Evolutionary conservation across 148 eudicot species (phyloP), one percentile per base, ranked within the genome.

Genomic region (Cornus controversa): DNA sequence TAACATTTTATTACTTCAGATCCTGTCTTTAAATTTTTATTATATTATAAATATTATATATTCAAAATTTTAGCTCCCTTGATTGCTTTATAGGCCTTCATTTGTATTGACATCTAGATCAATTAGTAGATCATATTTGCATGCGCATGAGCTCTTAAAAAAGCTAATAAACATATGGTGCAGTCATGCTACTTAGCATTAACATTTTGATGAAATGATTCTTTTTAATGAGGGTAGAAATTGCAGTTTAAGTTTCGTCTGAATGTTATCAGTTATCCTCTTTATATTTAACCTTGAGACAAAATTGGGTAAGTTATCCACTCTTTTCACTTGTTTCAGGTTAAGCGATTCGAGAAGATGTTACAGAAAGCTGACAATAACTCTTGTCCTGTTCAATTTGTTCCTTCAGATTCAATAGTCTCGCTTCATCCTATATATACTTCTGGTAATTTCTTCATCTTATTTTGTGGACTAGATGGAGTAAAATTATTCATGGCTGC

Each of bases 361-460:
- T 73, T 91, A 71, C 87, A 82, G 78, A 95, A 93, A 86, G 96
- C 94, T 76, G 94, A 84, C 67, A 85, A 80, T 73, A 84, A 78
- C 75, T 82, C 91, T 73, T 89, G 89, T 79, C 76, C 87, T 20
- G 73, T 72, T 36, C 86, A 84, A 86, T 73, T 94, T 65, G 81
- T 93, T 79, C 87, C 94, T 62, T 76, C 87, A 22, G 93, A 91
- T 67, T 86, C 89, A 23, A 77, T 96, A 75, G 85, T 88, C 82
- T 81, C 92, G 27, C 90, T 91, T 83, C 86, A 80, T 68, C 47
- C 90, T 42, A 71, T 78, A 16, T 96, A 96, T 75, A 67, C 66
- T 18, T 80, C 90, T 50, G 97, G 99, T 93, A 92, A 77, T 31
- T 68, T 31, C 63, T 22, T 45, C 53, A 2, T 53, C 74, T 54